Percentiles rank a stretch among this genome's conserved stretches.
phyloP scores from a whole-genome alignment of 2,329 filamentous ascomycete genomes.

The Colletotrichum filicis region DNA sequence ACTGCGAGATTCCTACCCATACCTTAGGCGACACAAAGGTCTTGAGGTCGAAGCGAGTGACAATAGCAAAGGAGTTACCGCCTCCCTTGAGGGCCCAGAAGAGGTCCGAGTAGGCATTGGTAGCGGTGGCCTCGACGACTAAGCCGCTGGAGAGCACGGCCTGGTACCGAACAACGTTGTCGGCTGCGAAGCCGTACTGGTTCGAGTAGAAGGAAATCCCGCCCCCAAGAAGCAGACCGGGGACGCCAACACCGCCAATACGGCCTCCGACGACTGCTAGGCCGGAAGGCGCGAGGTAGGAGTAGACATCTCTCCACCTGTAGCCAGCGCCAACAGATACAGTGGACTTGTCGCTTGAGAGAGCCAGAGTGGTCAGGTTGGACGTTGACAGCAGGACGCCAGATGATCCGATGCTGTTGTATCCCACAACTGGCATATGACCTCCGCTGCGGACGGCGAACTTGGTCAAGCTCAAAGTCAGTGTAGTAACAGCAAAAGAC shows the following conservation, averaged over 20 bases:
- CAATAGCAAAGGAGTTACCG: conserved; percentile 48
- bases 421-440: conserved; percentile 43
- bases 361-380: conserved; percentile 42
- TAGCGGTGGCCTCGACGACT: conserved; percentile 49
- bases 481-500: conserved; percentile 38
- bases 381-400: conserved; percentile 51
- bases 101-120: conserved; percentile 45
- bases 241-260: conserved; percentile 43
- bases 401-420: conserved; percentile 40
- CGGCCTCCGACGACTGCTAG: conserved; percentile 42
- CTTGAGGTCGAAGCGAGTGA: conserved; percentile 45
- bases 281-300: conserved; percentile 38
- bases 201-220: conserved; percentile 46
- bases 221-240: conserved; percentile 44
- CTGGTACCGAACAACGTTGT: conserved; percentile 48
- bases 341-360: conserved; percentile 42
- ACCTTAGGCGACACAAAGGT: conserved; percentile 29
- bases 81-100: conserved; percentile 51
- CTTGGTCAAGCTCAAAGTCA: conserved; percentile 33
- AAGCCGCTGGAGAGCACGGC: conserved; percentile 54
- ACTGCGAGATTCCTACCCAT: conserved; percentile 33
- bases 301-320: conserved; percentile 45
- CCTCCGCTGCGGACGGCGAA: conserved; percentile 44
- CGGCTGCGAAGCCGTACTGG: conserved; percentile 42
- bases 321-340: conserved; percentile 45